Evolutionary conservation across 2,329 filamentous ascomycete species (phyloP), one percentile per base, ranked within the genome.

Genomic region (Fusarium sp.): DNA sequence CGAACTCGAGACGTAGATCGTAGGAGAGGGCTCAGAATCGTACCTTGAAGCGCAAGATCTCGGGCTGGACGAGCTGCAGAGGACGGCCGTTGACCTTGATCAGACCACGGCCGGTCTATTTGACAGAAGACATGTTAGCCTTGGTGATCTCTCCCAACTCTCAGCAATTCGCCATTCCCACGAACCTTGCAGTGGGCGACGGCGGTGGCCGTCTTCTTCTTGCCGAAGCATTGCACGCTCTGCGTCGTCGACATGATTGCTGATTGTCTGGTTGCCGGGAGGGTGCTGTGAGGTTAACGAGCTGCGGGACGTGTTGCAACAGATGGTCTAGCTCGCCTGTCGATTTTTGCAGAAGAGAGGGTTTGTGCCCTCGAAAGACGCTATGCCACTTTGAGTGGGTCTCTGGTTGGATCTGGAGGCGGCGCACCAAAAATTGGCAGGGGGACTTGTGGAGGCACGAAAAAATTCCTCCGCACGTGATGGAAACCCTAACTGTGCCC

Each of bases 81-180:
- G 97, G 97, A 86, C 95, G 94, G 88, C 97, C 97, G 91, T 98
- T 99, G 88, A 98, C 97, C 91, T 97, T 98, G 89, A 99, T 92
- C 83, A 98, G 92, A 87, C 97, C 97, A 79, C 81, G 81, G 76
- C 85, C 85, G 80, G 85, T 80, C 85, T 74, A 62, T 72, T 70
- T 5, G 27, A 23, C 14, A 4, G 66, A 71, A 43, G 58, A 23
- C 60, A 72, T 73, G 80, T 84, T 77, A 84, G 82, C 75, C 76
- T 75, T 73, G 45, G 14, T 60, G 35, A 16, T 35, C 25, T 61
- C 27, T 30, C 10, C 25, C 48, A 30, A 60, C 9, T 67, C 20
- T 68, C 56, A 45, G 18, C 30, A 20, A 59, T 52, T 59, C 66
- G 64, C 60, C 25, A 43, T n/a, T 37, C 9, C 66, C 45, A 84